Conservation (phyloP, 1,284 basidiomycete genomes). For the Ceratobasidium sp. region DNA sequence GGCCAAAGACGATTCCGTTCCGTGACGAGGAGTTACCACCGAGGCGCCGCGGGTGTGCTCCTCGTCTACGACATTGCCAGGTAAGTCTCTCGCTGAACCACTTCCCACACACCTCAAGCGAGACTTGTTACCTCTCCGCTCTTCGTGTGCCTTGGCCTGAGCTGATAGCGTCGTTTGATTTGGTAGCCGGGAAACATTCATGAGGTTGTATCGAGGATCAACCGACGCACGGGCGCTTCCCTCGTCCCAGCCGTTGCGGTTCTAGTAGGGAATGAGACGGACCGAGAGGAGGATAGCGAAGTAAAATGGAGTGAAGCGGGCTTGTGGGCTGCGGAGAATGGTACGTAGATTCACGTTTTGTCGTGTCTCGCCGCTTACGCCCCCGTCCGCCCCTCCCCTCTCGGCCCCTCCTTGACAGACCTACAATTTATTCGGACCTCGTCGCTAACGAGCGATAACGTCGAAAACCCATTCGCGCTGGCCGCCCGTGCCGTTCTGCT, state of each 20-base stretch:
- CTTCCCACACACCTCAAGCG: slow-evolving; percentile 31
- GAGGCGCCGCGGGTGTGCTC: slow-evolving; percentile 93
- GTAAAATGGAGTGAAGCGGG: slow-evolving; percentile 95
- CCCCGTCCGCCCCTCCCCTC: background rate
- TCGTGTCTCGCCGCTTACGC: background rate
- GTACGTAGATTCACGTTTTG: slow-evolving; percentile 58
- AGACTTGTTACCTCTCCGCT: background rate
- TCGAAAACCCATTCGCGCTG: slow-evolving; percentile 92
- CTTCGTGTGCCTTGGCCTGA: background rate
- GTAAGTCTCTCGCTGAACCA: slow-evolving; percentile 59
- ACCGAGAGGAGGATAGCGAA: slow-evolving; percentile 92
- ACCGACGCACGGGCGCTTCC: slow-evolving; percentile 86
- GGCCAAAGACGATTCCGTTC: slow-evolving; percentile 97
- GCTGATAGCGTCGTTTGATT: background rate
- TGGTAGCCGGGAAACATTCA: slow-evolving; percentile 63
- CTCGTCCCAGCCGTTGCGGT: slow-evolving; percentile 86
- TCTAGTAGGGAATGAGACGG: slow-evolving; percentile 95
- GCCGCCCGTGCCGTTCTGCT: slow-evolving; percentile 90
- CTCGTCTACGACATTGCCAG: slow-evolving; percentile 97
- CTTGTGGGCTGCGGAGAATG: slow-evolving; percentile 93
- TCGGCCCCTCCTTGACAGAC: slow-evolving; percentile 60
- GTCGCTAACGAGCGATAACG: slow-evolving; percentile 91
- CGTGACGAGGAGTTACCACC: slow-evolving; percentile 97
- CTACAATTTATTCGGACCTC: slow-evolving; percentile 94
- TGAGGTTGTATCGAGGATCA: slow-evolving; percentile 86